phyloP scores from a whole-genome alignment of 352 stramenopile species.

The Pythium diclinum region DNA sequence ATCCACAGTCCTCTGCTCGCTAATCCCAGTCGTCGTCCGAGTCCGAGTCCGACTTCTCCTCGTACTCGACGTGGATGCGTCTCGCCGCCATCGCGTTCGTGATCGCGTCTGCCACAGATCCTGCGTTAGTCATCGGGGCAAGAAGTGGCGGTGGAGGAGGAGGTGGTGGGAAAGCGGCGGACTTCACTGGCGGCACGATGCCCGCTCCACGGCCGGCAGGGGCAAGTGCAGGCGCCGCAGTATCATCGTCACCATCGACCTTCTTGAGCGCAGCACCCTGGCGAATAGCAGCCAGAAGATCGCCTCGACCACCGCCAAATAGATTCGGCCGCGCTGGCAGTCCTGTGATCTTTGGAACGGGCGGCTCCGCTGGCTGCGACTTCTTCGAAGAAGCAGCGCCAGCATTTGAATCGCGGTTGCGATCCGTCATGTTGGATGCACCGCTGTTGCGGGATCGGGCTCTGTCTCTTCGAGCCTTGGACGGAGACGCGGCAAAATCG shows the following conservation, averaged over 20 bases:
- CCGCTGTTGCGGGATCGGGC: conserved; percentile 25
- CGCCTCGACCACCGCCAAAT: conserved; percentile 61
- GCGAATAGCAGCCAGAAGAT: conserved; percentile 77
- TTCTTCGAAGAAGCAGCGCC: not conserved
- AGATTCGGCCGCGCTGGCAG: conserved; percentile 64
- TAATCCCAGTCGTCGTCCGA: conserved; percentile 84
- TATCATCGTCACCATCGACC: not conserved
- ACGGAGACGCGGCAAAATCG: not conserved
- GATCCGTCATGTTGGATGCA: conserved; percentile 8
- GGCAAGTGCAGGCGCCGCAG: not conserved
- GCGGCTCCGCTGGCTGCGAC: conserved; percentile 13
- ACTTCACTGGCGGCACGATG: conserved; percentile 13
- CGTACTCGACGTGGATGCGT: conserved; percentile 80
- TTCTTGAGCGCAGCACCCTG: conserved; percentile 64
- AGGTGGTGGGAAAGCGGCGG: conserved; percentile 12
- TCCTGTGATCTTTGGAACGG: conserved; percentile 32
- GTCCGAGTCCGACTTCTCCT: conserved; percentile 63
- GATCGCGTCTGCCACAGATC: conserved; percentile 77
- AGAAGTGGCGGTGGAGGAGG: conserved; percentile 26
- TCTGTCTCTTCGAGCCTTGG: conserved; percentile 19
- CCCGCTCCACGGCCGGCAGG: conserved; percentile 6
- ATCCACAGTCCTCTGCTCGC: not conserved
- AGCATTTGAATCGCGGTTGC: not conserved
- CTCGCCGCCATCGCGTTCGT: conserved; percentile 76
- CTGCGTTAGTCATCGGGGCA: conserved; percentile 36